A percentile compares a stretch with the other conserved stretches of the same genome.
Conservation (phyloP, 2,329 filamentous ascomycete genomes). For the Drechmeria coniospora region DNA sequence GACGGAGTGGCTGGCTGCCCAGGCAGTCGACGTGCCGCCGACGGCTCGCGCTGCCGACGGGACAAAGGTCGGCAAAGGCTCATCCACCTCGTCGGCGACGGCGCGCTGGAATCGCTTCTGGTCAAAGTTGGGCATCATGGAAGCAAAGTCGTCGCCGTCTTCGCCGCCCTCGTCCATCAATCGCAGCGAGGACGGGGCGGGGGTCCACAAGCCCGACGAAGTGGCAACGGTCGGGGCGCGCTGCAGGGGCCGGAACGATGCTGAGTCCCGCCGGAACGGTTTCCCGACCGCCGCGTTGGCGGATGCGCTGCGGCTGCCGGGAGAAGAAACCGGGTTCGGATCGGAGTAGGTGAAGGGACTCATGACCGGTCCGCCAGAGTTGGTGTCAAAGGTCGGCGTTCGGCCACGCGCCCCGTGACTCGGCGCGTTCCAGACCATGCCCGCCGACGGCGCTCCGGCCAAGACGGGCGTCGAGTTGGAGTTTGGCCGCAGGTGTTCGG, state of each 20-base stretch:
- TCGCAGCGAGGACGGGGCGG: constrained; percentile 24
- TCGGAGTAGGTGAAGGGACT: constrained; percentile 25
- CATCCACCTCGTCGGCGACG: constrained; percentile 1
- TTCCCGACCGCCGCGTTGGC: constrained; percentile 20
- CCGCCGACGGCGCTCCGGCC: constrained; percentile 17
- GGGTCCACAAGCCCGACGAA: constrained; percentile 18
- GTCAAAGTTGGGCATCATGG: constrained; percentile 37
- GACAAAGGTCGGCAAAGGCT: neutral
- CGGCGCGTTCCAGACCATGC: constrained; percentile 13
- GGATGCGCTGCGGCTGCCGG: constrained; percentile 28
- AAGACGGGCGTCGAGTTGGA: constrained; percentile 21
- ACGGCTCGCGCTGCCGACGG: constrained; percentile 3
- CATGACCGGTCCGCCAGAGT: constrained; percentile 10
- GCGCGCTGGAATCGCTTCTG: constrained; percentile 16
- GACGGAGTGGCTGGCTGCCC: neutral
- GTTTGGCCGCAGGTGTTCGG: constrained; percentile 58
- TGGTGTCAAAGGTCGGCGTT: constrained; percentile 12
- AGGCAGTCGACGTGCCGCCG: constrained; percentile 2
- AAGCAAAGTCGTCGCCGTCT: constrained; percentile 31
- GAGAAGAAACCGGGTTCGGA: constrained; percentile 23
- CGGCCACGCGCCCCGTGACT: constrained; percentile 18
- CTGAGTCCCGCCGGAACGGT: constrained; percentile 14
- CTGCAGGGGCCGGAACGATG: constrained; percentile 11
- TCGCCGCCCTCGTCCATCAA: constrained; percentile 30
- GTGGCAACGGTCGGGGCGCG: constrained; percentile 6